Evolutionary conservation across 257 asterid genomes (phyloP).

Genomic region (Primulina eburnea): DNA sequence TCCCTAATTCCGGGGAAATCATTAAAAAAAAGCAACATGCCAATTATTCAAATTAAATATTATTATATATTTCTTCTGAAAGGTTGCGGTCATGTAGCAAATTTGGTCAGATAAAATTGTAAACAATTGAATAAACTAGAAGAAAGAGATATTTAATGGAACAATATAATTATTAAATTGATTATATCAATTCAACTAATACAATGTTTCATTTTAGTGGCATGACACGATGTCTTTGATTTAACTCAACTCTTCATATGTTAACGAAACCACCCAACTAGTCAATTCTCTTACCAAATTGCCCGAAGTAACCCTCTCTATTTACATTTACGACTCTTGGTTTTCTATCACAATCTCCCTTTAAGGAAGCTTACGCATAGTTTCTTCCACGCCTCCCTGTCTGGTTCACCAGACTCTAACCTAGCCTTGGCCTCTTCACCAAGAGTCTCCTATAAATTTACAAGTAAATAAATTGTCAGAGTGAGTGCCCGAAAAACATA

Average conservation of each 20-base stretch:
- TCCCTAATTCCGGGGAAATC: too few relatives aligned
- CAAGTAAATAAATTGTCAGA: neutral
- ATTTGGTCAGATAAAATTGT: too few relatives aligned
- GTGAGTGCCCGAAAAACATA: neutral
- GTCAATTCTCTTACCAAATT: constrained; percentile 6
- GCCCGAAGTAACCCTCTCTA: constrained; percentile 24
- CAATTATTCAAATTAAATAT: too few relatives aligned
- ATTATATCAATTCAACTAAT: constrained; percentile 1
- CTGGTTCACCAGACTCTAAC: constrained; percentile 54
- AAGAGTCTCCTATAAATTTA: constrained; percentile 41
- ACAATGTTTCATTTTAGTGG: neutral
- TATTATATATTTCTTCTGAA: too few relatives aligned
- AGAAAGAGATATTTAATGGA: neutral
- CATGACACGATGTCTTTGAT: constrained; percentile 14
- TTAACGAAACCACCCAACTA: neutral
- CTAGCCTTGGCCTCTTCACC: constrained; percentile 56
- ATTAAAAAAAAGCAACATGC: too few relatives aligned
- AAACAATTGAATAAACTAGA: neutral
- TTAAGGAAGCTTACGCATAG: constrained; percentile 76
- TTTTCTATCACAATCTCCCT: constrained; percentile 55
- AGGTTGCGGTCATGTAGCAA: too few relatives aligned
- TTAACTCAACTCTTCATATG: neutral
- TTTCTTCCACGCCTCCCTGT: constrained; percentile 71
- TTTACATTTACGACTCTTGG: constrained; percentile 30
- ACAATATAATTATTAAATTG: neutral